A percentile compares a stretch with the other conserved stretches of the same genome.
These are phyloP conservation scores for Candida endomychidarum DNA, from an alignment of 805 yeast genomes.

Conservation along the genomic window DNA sequence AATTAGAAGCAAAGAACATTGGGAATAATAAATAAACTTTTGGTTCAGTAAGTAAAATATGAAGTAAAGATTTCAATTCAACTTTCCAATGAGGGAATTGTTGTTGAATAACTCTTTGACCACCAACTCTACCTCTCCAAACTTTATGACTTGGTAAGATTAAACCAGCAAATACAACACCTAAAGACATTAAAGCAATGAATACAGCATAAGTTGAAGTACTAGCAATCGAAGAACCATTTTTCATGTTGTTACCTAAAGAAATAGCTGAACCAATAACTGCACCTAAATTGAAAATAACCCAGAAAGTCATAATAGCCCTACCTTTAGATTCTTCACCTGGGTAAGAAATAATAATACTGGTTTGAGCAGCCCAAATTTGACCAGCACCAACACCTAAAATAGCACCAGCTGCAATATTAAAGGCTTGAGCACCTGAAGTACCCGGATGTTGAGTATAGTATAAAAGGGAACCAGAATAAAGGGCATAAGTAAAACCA, in stretches of 20 bases:
- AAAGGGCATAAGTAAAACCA: constrained; percentile 54
- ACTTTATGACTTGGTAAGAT: constrained; percentile 53
- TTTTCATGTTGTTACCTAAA: constrained; percentile 50
- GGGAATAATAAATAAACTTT: constrained; percentile 54
- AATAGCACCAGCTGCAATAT: constrained; percentile 56
- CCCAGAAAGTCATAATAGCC: constrained; percentile 57
- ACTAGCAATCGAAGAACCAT: constrained; percentile 34
- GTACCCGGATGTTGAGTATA: constrained; percentile 42
- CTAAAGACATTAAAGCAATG: constrained; percentile 49
- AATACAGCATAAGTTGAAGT: constrained; percentile 58
- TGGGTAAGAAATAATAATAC: constrained; percentile 58
- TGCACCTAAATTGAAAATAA: constrained; percentile 60
- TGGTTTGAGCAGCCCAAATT: constrained; percentile 61
- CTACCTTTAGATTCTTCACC: constrained; percentile 52
- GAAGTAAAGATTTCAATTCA: constrained; percentile 31
- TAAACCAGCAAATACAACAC: constrained; percentile 43
- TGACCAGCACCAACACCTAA: constrained; percentile 56
- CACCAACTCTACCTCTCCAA: constrained; percentile 43
- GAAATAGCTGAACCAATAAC: constrained; percentile 61
- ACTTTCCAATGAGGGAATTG: constrained; percentile 46
- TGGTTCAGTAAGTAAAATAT: constrained; percentile 23
- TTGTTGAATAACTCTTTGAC: constrained; percentile 46
- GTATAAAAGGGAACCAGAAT: constrained; percentile 51
- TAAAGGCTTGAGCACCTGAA: constrained; percentile 39
- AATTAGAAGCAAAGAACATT: constrained; percentile 61